These are phyloP conservation scores for Capillidium rhysosporum DNA, from an alignment of 371 early-diverging fungal genomes.

Conservation along the genomic window DNA sequence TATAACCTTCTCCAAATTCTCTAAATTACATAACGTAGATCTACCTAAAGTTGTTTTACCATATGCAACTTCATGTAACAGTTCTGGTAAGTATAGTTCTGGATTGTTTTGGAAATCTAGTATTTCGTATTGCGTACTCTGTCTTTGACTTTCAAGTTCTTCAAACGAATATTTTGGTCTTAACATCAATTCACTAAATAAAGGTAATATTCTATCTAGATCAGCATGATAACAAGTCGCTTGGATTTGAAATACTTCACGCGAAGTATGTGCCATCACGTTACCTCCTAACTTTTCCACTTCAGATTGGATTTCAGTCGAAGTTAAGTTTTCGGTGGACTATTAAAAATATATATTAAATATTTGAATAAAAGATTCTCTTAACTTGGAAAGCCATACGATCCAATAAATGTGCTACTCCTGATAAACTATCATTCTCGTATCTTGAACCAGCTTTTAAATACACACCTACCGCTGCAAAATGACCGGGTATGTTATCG, in stretches of 20 bases:
- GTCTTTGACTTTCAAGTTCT: conserved; percentile 69
- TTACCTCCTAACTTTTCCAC: conserved; percentile 80
- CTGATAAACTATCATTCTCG: conserved; percentile 48
- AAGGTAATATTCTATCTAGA: conserved; percentile 37
- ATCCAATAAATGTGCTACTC: conserved; percentile 69
- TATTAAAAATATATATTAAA: conserved; percentile 9
- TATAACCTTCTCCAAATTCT: conserved; percentile 39
- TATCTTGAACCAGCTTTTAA: conserved; percentile 78
- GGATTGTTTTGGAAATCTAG: conserved; percentile 65
- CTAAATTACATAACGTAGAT: conserved; percentile 52
- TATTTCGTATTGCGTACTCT: conserved; percentile 65
- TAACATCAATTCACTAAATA: conserved; percentile 62
- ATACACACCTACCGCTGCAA: conserved; percentile 70
- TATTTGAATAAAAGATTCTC: neutral
- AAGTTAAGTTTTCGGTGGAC: conserved; percentile 35
- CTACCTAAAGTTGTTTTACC: conserved; percentile 64
- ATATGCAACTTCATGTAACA: conserved; percentile 70
- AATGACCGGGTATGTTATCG: conserved; percentile 66
- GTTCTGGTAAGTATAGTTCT: conserved; percentile 70
- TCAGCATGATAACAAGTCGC: conserved; percentile 75
- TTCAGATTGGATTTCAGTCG: conserved; percentile 46
- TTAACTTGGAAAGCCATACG: conserved; percentile 77
- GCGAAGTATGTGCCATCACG: conserved; percentile 68
- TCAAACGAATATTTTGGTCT: conserved; percentile 41
- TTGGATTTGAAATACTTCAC: conserved; percentile 89